Conservation (phyloP, 805 yeast genomes). For the Candida railenensis region DNA sequence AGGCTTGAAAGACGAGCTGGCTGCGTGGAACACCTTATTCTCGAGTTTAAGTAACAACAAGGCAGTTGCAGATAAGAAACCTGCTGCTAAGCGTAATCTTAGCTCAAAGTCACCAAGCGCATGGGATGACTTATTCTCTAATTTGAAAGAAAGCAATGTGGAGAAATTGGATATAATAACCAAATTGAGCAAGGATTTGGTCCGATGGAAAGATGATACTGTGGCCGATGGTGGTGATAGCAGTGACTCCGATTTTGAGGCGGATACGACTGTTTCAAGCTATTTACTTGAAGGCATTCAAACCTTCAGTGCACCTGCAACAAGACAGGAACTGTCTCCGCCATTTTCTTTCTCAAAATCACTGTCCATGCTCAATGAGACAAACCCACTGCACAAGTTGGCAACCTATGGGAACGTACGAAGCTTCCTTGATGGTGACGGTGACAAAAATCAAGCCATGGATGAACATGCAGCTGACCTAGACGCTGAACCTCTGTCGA, state of each 20-base stretch:
- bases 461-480: constrained; percentile 2
- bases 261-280: not conserved
- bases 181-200: constrained; percentile 1
- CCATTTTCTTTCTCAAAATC: not conserved
- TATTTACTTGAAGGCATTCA: not conserved
- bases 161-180: not conserved
- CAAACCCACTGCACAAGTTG: too few relatives aligned
- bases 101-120: not conserved
- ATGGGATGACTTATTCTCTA: not conserved
- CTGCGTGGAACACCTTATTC: not conserved
- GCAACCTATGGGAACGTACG: constrained; percentile 17
- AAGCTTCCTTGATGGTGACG: constrained; percentile 11
- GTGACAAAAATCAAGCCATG: constrained; percentile 5
- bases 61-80: not conserved
- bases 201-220: not conserved
- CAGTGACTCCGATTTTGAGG: not conserved
- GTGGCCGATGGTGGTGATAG: not conserved
- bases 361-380: too few relatives aligned
- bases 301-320: not conserved
- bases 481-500: constrained; percentile 5
- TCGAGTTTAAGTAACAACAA: not conserved
- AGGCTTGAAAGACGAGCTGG: not conserved
- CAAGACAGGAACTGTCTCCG: not conserved
- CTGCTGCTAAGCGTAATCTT: not conserved
- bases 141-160: not conserved